Evolutionary conservation across 208 protist genomes (phyloP).

Genomic region (Angomonas ambiguus): DNA sequence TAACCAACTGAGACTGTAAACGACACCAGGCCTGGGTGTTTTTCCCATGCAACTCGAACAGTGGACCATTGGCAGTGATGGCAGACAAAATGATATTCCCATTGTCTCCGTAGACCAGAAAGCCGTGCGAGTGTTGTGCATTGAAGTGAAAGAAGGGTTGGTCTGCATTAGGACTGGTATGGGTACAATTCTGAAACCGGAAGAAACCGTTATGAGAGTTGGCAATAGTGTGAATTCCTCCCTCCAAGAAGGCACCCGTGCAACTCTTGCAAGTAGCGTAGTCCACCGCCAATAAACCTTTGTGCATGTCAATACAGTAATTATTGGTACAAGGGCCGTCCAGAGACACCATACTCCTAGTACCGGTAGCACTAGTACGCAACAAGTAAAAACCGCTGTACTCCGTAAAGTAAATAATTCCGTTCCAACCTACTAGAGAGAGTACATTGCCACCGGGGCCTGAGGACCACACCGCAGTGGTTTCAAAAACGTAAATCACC

Average conservation of each 20-base stretch:
- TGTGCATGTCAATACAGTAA: background rate
- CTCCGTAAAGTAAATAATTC: background rate
- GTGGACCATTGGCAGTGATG: background rate
- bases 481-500: background rate
- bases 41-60: background rate
- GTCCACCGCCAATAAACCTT: constrained; percentile 1
- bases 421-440: background rate
- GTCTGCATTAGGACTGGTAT: background rate
- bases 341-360: background rate
- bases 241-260: background rate
- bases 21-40: background rate
- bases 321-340: background rate
- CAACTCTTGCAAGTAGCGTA: background rate
- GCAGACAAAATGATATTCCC: background rate
- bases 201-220: background rate
- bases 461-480: background rate
- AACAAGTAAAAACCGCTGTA: constrained; percentile 1
- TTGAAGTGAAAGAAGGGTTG: background rate
- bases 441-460: background rate
- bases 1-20: background rate
- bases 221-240: background rate
- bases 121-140: background rate
- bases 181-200: background rate
- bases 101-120: background rate
- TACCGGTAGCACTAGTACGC: background rate